Percentiles rank a stretch among this genome's conserved stretches.
Conservation (phyloP, 2,329 filamentous ascomycete species). For the Trichoderma pleuroti region DNA sequence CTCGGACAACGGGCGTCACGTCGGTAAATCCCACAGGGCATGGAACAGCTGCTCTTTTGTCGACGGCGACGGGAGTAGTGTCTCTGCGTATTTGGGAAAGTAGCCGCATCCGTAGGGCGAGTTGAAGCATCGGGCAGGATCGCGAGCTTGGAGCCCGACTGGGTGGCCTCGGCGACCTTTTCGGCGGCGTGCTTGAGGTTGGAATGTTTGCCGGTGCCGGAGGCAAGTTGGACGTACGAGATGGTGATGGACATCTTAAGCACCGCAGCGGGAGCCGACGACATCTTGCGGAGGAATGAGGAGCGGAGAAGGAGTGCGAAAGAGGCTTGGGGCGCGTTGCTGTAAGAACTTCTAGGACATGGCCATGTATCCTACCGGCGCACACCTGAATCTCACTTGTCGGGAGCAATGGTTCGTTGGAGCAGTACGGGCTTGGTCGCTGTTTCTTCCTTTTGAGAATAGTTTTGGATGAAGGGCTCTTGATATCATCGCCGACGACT, state of each 20-base stretch:
- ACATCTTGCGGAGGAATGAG: slow-evolving; percentile 33
- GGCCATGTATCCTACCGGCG: background rate
- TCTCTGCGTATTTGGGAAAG: slow-evolving; percentile 91
- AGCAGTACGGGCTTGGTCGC: slow-evolving; percentile 19
- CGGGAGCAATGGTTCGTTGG: background rate
- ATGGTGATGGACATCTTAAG: slow-evolving; percentile 76
- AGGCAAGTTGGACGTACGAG: slow-evolving; percentile 76
- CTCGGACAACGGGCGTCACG: slow-evolving; percentile 81
- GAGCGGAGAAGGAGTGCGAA: slow-evolving; percentile 21
- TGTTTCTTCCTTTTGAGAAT: slow-evolving; percentile 7
- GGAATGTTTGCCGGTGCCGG: slow-evolving; percentile 74
- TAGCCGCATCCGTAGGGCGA: slow-evolving; percentile 88
- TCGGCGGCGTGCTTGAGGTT: slow-evolving; percentile 79
- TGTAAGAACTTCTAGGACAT: background rate
- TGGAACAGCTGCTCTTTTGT: no score
- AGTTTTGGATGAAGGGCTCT: background rate
- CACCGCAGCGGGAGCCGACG: slow-evolving; percentile 40
- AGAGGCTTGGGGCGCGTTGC: background rate
- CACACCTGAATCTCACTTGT: background rate
- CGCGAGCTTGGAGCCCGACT: slow-evolving; percentile 74
- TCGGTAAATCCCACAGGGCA: slow-evolving; percentile 83
- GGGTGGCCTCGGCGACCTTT: slow-evolving; percentile 78
- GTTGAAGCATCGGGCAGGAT: slow-evolving; percentile 99
- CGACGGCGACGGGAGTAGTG: slow-evolving; percentile 75
- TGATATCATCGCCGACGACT: no score